Base-by-base conservation (phyloP, 176 grass and related monocot species). In the Eleusine indica region DNA sequence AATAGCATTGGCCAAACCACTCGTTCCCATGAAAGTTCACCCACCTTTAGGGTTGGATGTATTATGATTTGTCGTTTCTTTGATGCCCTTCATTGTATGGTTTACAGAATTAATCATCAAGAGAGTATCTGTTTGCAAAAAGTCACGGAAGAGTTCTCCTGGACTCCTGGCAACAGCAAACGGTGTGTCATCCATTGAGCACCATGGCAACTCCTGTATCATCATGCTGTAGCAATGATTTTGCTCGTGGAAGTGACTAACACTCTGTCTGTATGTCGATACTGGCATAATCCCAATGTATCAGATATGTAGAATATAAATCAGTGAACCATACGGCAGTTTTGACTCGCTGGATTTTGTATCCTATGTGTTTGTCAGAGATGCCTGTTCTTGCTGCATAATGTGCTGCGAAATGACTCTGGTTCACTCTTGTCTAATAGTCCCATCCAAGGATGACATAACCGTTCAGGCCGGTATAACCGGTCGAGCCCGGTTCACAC, bases 91-190 rank as follows among this genome's bases (percentile, higher is more conserved):
- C 51, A n/a, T 38, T 66, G 48, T 67, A 16, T 25, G 2, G 9
- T 68, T 87, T 60, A 22, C 66, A 83, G 66, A 88, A 56, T 44
- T 83, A 37, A 21, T 21, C 17, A 21, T 58, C 54, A 58, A 58
- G 17, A 58, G 19, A 21, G 18, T 57, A 57, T 56, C 38, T 58
- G 19, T 68, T 67, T 75, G 4, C 21, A 49, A 28, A 47, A 47
- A 10, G 11, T 52, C 46, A 44, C 40, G 11, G 56, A 65, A 83
- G 66, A 64, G 64, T 5, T 0, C 32, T 35, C 32, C 32, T 35
- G 32, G 32, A 35, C 32, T 35, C 15, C 61, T 6, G 43, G 13
- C 12, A 68, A 58, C 62, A 61, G 8, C 9, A 3, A 58, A 56
- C 21, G 49, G 0, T 18, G 16, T 57, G 58, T 0, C 58, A 62